Conservation (phyloP, 257 asterid genomes). For the Nicotiana otophora region DNA sequence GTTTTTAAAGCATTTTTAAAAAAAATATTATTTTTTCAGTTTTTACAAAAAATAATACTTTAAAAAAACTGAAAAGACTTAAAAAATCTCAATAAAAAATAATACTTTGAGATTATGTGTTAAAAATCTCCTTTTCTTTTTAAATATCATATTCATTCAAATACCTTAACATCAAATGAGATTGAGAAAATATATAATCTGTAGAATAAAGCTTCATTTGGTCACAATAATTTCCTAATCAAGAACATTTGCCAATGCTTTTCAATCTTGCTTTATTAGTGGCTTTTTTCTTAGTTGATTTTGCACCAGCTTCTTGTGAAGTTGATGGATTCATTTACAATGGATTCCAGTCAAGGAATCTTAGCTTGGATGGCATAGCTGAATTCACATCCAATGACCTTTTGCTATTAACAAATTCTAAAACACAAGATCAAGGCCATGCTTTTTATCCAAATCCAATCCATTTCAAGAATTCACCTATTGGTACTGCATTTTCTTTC, state of each 20-base stretch:
- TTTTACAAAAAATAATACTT: too few relatives aligned
- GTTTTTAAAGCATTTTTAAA: too few relatives aligned
- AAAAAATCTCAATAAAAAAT: too few relatives aligned
- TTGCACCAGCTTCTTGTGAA: conserved; percentile 4
- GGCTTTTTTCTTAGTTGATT: not conserved
- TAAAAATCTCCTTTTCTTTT: too few relatives aligned
- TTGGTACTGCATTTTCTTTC: conserved; percentile 34
- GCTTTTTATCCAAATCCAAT: conserved; percentile 49
- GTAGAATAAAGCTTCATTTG: not conserved
- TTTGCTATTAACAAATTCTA: conserved; percentile 37
- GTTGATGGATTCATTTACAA: conserved; percentile 33
- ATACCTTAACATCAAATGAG: too few relatives aligned
- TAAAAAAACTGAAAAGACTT: too few relatives aligned
- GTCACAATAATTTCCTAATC: not conserved
- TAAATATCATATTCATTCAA: too few relatives aligned
- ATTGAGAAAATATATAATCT: not conserved
- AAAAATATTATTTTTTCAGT: too few relatives aligned
- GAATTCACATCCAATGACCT: conserved; percentile 33
- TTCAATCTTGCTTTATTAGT: conserved; percentile 13
- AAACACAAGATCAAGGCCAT: conserved; percentile 37
- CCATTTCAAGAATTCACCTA: conserved; percentile 37
- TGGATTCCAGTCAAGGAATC: conserved; percentile 37
- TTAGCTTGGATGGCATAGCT: conserved; percentile 60
- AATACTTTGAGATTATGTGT: too few relatives aligned
- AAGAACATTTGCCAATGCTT: conserved; percentile 25